Evolutionary conservation across 805 yeast genomes (phyloP).

Genomic region (Candida namnaoensis): DNA sequence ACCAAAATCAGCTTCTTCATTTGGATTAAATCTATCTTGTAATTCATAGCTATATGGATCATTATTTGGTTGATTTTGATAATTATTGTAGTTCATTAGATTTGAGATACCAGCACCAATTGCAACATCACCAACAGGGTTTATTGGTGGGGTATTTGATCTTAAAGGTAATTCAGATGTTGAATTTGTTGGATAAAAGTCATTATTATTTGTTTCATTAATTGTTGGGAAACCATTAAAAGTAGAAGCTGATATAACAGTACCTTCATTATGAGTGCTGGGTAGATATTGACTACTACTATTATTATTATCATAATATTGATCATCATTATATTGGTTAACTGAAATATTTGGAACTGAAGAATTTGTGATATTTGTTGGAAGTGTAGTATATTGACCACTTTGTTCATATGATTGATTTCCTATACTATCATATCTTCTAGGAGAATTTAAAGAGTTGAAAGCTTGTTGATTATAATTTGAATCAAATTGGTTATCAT

Average conservation of each 20-base stretch:
- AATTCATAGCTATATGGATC: constrained; percentile 6
- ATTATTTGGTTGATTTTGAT: background rate
- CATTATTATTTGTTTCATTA: constrained; percentile 5
- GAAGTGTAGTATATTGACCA: too few species aligned
- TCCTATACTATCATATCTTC: too few species aligned
- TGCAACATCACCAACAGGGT: background rate
- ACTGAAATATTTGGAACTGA: constrained; percentile 9
- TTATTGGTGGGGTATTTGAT: constrained; percentile 10
- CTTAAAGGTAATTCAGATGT: constrained; percentile 9
- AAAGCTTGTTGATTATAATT: too few species aligned
- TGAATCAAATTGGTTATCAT: too few species aligned
- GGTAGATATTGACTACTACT: too few species aligned
- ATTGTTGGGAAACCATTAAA: constrained; percentile 9
- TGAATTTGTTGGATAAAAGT: constrained; percentile 7
- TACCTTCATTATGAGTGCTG: background rate
- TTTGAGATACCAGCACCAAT: background rate
- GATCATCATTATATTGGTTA: constrained; percentile 1
- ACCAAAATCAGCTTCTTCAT: constrained; percentile 4
- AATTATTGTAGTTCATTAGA: constrained; percentile 1
- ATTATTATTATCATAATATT: constrained; percentile 1
- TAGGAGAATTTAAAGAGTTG: too few species aligned
- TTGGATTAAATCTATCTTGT: constrained; percentile 11
- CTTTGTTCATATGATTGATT: too few species aligned
- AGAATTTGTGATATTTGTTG: too few species aligned
- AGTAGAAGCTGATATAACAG: constrained; percentile 1